Conservation (phyloP, 2,329 filamentous ascomycete species). For the Cladobotryum mycophilum region DNA sequence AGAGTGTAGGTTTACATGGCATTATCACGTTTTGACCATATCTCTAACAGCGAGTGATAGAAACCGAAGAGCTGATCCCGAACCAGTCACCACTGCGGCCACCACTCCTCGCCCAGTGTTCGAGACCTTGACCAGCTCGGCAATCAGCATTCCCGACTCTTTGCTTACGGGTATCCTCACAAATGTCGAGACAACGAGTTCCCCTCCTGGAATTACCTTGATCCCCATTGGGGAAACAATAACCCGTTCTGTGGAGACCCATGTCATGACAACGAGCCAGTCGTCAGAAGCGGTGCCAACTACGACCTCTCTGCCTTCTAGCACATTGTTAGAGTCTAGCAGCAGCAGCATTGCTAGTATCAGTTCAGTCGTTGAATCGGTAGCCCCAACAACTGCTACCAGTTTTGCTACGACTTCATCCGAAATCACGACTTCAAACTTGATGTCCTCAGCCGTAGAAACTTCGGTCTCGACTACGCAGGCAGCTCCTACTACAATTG, state of each 20-base stretch:
- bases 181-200: not conserved
- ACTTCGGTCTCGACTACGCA: too few relatives aligned
- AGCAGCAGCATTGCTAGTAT: too few relatives aligned
- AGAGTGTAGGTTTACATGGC: constrained; percentile 21
- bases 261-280: not conserved
- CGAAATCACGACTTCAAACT: too few relatives aligned
- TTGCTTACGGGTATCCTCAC: not conserved
- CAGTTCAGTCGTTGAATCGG: too few relatives aligned
- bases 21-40: too few relatives aligned
- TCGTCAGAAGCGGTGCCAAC: not conserved
- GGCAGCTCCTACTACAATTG: not conserved
- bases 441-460: too few relatives aligned
- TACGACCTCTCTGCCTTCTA: not conserved
- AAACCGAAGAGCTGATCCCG: too few relatives aligned
- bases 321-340: too few relatives aligned
- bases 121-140: constrained; percentile 5
- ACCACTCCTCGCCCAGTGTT: constrained; percentile 7
- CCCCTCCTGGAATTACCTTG: not conserved
- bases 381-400: not conserved
- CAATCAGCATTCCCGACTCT: constrained; percentile 10
- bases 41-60: not conserved
- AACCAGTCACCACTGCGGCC: not conserved
- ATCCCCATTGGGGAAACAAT: constrained; percentile 4
- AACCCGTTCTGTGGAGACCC: not conserved
- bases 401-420: too few relatives aligned